A percentile compares a stretch with the other conserved stretches of the same genome.
Conservation (phyloP, 1,284 basidiomycete genomes). For the Microbotryomycetes sp. region DNA sequence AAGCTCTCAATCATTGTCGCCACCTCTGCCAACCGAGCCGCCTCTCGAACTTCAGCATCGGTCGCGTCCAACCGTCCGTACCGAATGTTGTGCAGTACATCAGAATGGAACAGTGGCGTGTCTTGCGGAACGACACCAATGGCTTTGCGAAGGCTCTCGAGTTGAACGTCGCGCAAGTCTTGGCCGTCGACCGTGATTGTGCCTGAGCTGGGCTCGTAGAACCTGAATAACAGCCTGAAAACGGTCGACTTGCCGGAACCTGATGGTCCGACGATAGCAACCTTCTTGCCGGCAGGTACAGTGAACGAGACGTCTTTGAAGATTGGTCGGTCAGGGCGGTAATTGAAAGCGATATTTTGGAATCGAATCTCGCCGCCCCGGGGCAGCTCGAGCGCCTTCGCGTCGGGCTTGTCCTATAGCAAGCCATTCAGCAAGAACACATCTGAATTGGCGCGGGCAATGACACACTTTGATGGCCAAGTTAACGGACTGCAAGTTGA, state of each 20-base stretch:
- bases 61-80: slow-evolving; percentile 84
- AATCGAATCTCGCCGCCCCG: slow-evolving; percentile 81
- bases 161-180: slow-evolving; percentile 65
- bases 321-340: slow-evolving; percentile 83
- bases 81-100: slow-evolving; percentile 88
- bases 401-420: slow-evolving; percentile 57
- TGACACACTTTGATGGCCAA: slow-evolving; percentile 56
- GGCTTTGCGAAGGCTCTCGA: slow-evolving; percentile 62
- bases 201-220: slow-evolving; percentile 79
- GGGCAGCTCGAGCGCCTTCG: slow-evolving; percentile 59
- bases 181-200: slow-evolving; percentile 80
- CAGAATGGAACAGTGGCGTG: slow-evolving; percentile 88
- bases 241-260: slow-evolving; percentile 98
- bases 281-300: slow-evolving; percentile 89
- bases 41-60: slow-evolving; percentile 80
- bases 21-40: slow-evolving; percentile 77
- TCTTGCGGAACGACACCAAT: slow-evolving; percentile 98
- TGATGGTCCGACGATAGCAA: slow-evolving; percentile 91
- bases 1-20: slow-evolving; percentile 70
- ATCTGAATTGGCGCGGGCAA: background rate
- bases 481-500: slow-evolving; percentile 81
- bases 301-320: slow-evolving; percentile 83
- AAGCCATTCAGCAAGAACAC: background rate
- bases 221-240: slow-evolving; percentile 86
- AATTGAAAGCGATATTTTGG: slow-evolving; percentile 85